These are phyloP conservation scores for Suillus discolor DNA, from an alignment of 768 basidiomycete species.

Conservation along the genomic window DNA sequence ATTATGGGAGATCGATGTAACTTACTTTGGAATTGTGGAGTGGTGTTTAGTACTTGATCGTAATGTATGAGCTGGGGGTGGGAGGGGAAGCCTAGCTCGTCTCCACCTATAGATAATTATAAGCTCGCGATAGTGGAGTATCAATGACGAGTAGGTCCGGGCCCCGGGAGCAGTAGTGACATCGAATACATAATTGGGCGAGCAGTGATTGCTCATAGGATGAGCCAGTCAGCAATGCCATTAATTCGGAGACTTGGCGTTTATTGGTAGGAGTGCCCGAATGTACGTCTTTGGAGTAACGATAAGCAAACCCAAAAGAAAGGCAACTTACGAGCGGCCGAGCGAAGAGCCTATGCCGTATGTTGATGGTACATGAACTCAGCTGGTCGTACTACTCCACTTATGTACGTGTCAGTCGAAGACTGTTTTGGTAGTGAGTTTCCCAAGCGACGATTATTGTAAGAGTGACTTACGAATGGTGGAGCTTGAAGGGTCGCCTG, in stretches of 20 bases:
- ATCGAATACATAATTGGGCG: not conserved
- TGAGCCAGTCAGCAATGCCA: not conserved
- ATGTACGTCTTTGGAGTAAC: not conserved
- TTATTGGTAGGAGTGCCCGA: not conserved
- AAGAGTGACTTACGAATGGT: not conserved
- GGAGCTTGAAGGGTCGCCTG: constrained; percentile 2
- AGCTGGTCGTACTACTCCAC: constrained; percentile 2
- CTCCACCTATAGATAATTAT: not conserved
- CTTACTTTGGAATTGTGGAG: not conserved
- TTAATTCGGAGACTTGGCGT: not conserved
- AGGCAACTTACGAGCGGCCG: not conserved
- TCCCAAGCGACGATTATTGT: not conserved
- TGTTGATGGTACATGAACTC: not conserved
- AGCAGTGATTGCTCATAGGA: not conserved
- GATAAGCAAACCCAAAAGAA: not conserved
- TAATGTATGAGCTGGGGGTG: not conserved
- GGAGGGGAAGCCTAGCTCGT: not conserved
- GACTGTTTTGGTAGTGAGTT: not conserved
- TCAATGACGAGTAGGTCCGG: not conserved
- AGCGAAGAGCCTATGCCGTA: constrained; percentile 1
- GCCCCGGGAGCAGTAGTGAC: not conserved
- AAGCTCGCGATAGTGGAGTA: not conserved
- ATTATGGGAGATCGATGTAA: not conserved
- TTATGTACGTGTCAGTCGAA: not conserved
- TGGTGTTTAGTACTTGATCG: not conserved